phyloP scores from a whole-genome alignment of 2,329 filamentous ascomycete species.

The Pseudogymnoascus pannorum region DNA sequence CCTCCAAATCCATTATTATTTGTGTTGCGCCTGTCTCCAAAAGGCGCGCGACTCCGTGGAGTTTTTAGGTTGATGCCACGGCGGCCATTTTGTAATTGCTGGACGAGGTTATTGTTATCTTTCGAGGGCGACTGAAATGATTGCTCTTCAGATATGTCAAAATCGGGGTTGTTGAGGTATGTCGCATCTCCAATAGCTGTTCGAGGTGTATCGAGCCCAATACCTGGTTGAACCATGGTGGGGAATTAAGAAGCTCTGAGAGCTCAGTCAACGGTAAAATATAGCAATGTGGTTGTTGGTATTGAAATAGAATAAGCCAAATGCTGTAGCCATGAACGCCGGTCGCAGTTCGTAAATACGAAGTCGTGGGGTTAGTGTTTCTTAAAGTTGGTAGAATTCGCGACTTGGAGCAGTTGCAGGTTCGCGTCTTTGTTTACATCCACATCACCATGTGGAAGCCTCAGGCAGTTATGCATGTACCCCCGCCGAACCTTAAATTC shows the following conservation, averaged over 20 bases:
- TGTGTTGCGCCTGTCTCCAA: slow-evolving; percentile 66
- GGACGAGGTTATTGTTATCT: slow-evolving; percentile 66
- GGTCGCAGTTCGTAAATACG: slow-evolving; percentile 8
- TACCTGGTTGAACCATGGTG: slow-evolving; percentile 58
- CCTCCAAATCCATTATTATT: slow-evolving; percentile 52
- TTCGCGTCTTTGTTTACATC: slow-evolving; percentile 11
- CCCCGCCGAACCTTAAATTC: slow-evolving; percentile 10
- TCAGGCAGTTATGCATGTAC: slow-evolving; percentile 4
- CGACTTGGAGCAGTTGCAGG: background rate
- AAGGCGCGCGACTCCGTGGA: slow-evolving; percentile 60
- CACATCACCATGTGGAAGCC: slow-evolving; percentile 5
- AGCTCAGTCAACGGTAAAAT: slow-evolving; percentile 1
- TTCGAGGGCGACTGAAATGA: slow-evolving; percentile 79
- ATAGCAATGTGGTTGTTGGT: slow-evolving; percentile 6
- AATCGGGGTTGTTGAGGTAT: slow-evolving; percentile 63
- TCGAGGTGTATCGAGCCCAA: slow-evolving; percentile 73
- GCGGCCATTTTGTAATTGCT: slow-evolving; percentile 62
- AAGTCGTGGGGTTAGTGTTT: background rate
- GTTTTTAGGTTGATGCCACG: slow-evolving; percentile 58
- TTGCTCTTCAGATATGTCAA: slow-evolving; percentile 80
- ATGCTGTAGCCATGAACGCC: slow-evolving; percentile 9
- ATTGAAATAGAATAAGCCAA: background rate
- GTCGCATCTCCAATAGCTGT: slow-evolving; percentile 81
- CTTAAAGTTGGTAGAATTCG: slow-evolving; percentile 2
- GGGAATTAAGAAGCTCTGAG: slow-evolving; percentile 17